Base-by-base conservation (phyloP, 2,329 filamentous ascomycete genomes). In the Ascochyta lentis region DNA sequence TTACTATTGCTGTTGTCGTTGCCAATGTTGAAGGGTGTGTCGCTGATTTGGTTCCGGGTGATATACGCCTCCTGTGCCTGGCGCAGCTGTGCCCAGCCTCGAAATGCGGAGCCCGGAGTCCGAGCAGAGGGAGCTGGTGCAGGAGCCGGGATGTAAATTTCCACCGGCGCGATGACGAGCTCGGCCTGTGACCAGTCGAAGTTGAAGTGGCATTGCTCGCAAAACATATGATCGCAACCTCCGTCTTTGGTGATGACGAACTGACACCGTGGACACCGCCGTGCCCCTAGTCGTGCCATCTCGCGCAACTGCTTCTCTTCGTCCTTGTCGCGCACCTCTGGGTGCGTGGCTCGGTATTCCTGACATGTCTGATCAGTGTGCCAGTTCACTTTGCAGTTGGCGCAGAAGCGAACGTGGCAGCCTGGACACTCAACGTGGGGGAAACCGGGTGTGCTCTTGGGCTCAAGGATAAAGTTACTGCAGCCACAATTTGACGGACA, bases 251-350 rank as follows among this genome's bases (percentile, higher is more conserved):
- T 13, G 6, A 48, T 54, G 13, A 48, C 37, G 15, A 46, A 49
- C 31, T 54, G 51, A 24, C 51, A 54, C 15, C 44, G 23, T 9
- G 51, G 51, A 37, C 51, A 54, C 8, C 44, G 51, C 12, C 39
- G 22, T 7, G 51, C 51, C 8, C 44, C 37, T 16, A 54, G 44
- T 7, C 19, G 13, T n/a, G 44, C 44, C 44, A 54, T 35, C 13
- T 47, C 38, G 6, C 27, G 33, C 9, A 54, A 24, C 3, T 29
- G 40, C 7, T 10, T 24, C 8, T 13, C 49, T 26, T 51, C 40
- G 22, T 34, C 19, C 15, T 33, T 19, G 37, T 49, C 46, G 26
- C 19, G 46, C 5, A 49, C 10, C 19, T 40, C 35, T 7, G 37
- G 27, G n/a, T 49, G 37, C 4, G n/a, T 22, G 9, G 47, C 15